A percentile compares a stretch with the other conserved stretches of the same genome.
Evolutionary conservation across 208 protist species (phyloP).

Genomic region (Naegleria gruberi): DNA sequence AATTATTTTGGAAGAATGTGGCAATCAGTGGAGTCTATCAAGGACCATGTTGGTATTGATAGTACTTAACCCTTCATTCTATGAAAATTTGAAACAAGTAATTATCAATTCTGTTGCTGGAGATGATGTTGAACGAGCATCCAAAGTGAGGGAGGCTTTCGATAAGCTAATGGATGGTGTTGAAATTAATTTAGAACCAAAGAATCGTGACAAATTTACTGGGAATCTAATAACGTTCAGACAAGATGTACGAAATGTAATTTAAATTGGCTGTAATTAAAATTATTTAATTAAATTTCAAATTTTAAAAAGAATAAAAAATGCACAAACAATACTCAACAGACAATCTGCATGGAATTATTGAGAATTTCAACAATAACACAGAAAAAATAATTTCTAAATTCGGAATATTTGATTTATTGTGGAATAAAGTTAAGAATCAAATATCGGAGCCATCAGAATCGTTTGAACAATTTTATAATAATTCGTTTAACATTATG

Average conservation of each 20-base stretch:
- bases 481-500: too few relatives aligned
- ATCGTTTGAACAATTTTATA: too few relatives aligned
- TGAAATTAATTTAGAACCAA: constrained; percentile 47
- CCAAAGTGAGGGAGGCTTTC: constrained; percentile 43
- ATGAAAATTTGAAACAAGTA: constrained; percentile 2
- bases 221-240: constrained; percentile 50
- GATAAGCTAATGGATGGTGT: constrained; percentile 49
- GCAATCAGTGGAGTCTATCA: constrained; percentile 43
- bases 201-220: constrained; percentile 54
- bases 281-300: too few relatives aligned
- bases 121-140: constrained; percentile 2
- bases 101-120: not conserved
- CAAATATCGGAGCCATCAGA: too few relatives aligned
- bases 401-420: too few relatives aligned
- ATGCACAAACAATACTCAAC: too few relatives aligned
- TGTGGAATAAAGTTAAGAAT: too few relatives aligned
- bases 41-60: constrained; percentile 45
- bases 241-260: constrained; percentile 38
- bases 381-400: too few relatives aligned
- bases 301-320: too few relatives aligned
- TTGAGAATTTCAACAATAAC: too few relatives aligned
- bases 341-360: too few relatives aligned
- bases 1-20: constrained; percentile 46
- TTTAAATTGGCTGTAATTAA: too few relatives aligned
- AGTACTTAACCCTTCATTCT: constrained; percentile 25